Conservation (phyloP, 345 rosid species). For the Corchorus olitorius region DNA sequence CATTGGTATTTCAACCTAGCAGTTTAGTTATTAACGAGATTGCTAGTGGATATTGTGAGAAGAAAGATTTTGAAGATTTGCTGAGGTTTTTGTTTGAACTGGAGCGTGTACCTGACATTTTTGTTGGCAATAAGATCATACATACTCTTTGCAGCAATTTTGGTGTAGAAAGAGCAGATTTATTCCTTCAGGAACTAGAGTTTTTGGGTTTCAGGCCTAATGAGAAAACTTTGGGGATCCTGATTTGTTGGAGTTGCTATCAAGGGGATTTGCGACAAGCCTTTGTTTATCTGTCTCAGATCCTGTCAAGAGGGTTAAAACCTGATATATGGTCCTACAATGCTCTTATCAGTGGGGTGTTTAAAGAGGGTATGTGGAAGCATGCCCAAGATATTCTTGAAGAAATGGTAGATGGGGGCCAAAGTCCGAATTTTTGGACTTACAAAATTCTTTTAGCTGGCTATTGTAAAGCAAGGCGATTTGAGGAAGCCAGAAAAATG, state of each 20-base stretch:
- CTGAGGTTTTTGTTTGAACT: slow-evolving; percentile 50
- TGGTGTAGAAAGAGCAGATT: slow-evolving; percentile 57
- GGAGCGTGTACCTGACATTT: slow-evolving; percentile 44
- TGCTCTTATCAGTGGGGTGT: slow-evolving; percentile 62
- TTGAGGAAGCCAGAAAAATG: slow-evolving; percentile 56
- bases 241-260: slow-evolving; percentile 70
- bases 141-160: slow-evolving; percentile 47
- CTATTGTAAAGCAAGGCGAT: slow-evolving; percentile 69
- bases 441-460: slow-evolving; percentile 63
- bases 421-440: slow-evolving; percentile 42
- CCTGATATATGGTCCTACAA: slow-evolving; percentile 52
- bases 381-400: slow-evolving; percentile 47
- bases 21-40: slow-evolving; percentile 46
- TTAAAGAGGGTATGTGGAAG: slow-evolving; percentile 58
- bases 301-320: slow-evolving; percentile 54
- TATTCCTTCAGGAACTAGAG: slow-evolving; percentile 58
- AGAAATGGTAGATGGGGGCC: slow-evolving; percentile 61
- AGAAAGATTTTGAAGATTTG: slow-evolving; percentile 77
- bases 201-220: slow-evolving; percentile 58
- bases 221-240: slow-evolving; percentile 62
- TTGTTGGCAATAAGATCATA: slow-evolving; percentile 63
- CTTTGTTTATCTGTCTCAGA: slow-evolving; percentile 50
- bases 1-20: slow-evolving; percentile 47
- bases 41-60: slow-evolving; percentile 60
- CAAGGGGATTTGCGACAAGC: slow-evolving; percentile 58